phyloP scores from a whole-genome alignment of 352 stramenopile species.

The Globisporangium middletonii region DNA sequence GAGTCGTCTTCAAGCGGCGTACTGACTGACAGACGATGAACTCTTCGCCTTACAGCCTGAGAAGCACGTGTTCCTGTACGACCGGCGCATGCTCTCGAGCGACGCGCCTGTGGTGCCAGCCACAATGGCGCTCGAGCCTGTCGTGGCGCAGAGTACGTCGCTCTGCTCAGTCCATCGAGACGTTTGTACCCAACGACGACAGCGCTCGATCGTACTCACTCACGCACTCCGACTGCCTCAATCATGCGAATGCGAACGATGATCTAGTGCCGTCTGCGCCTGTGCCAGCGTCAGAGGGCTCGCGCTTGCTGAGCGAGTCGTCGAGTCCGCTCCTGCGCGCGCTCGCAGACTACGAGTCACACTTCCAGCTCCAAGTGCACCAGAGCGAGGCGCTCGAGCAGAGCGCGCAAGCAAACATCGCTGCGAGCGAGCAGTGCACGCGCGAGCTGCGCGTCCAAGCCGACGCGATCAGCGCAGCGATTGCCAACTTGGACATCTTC shows the following conservation, averaged over 20 bases:
- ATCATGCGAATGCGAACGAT: slow-evolving; percentile 1
- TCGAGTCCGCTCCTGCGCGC: slow-evolving; percentile 73
- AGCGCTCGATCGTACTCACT: not conserved
- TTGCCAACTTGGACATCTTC: slow-evolving; percentile 79
- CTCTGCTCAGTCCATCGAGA: no score
- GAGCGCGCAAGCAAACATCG: slow-evolving; percentile 47
- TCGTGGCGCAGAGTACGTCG: slow-evolving; percentile 1
- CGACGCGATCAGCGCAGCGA: slow-evolving; percentile 60
- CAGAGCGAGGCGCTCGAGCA: slow-evolving; percentile 61
- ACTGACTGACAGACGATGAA: not conserved
- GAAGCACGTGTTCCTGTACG: slow-evolving; percentile 80
- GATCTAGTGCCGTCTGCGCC: slow-evolving; percentile 48
- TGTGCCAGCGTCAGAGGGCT: slow-evolving; percentile 54
- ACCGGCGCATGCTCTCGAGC: slow-evolving; percentile 71
- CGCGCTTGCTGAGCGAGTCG: slow-evolving; percentile 67
- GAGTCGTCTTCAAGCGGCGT: not conserved
- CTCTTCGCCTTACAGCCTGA: slow-evolving; percentile 19
- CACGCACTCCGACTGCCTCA: not conserved
- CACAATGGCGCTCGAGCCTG: slow-evolving; percentile 25
- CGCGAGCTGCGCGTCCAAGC: slow-evolving; percentile 60
- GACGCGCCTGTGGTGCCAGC: slow-evolving; percentile 44
- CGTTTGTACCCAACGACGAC: no score
- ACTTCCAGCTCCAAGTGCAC: slow-evolving; percentile 72
- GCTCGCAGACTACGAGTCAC: slow-evolving; percentile 72
- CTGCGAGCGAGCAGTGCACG: slow-evolving; percentile 41